Conservation (phyloP, 164 flowering plant species). For the Magnolia officinalis region DNA sequence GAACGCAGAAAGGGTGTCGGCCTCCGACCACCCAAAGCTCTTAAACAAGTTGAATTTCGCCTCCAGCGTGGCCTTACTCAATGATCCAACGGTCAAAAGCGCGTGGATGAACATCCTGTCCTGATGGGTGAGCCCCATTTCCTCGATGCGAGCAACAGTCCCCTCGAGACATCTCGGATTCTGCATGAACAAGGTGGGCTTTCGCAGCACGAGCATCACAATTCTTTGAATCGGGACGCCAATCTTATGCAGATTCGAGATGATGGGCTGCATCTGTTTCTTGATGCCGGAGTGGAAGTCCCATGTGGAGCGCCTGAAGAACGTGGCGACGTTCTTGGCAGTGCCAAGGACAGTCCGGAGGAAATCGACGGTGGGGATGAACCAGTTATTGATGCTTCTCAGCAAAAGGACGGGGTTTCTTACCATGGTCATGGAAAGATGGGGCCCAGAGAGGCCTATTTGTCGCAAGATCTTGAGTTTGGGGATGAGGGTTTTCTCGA, state of each 20-base stretch:
- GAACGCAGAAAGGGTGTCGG: constrained; percentile 7
- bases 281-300: too few relatives aligned
- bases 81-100: neutral
- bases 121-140: constrained; percentile 16
- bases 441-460: neutral
- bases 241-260: constrained; percentile 8
- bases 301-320: too few relatives aligned
- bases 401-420: neutral
- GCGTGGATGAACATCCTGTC: constrained; percentile 14
- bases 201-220: neutral
- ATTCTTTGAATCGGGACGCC: constrained; percentile 14
- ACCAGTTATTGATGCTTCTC: neutral
- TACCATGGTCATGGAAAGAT: neutral
- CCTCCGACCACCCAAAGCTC: constrained; percentile 26
- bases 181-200: constrained; percentile 1
- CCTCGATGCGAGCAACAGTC: constrained; percentile 4
- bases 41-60: constrained; percentile 11
- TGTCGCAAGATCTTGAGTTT: neutral
- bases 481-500: neutral
- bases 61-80: constrained; percentile 1
- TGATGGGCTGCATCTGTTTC: constrained; percentile 4
- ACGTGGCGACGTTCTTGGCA: too few relatives aligned
- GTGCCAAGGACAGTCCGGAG: too few relatives aligned
- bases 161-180: neutral
- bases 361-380: neutral